Percentiles rank a stretch among this genome's conserved stretches.
Evolutionary conservation across 1,139 yeast species (phyloP).

Genomic region (Candida anutae): DNA sequence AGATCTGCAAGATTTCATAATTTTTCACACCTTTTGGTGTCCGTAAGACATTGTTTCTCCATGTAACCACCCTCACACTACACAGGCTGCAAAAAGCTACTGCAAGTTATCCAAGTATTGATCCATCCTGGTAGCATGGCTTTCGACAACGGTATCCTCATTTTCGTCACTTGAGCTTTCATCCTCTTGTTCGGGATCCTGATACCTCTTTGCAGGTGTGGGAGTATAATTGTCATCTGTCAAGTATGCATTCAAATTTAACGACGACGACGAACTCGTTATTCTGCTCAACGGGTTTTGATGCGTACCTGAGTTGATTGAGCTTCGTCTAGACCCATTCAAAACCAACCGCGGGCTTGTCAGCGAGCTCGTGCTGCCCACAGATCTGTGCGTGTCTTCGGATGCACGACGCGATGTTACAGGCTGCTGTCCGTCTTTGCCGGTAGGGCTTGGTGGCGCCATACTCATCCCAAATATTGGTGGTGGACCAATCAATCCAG

Average conservation of each 20-base stretch:
- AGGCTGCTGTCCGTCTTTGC: too few species aligned
- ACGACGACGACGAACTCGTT: slow-evolving; percentile 35
- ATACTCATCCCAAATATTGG: slow-evolving; percentile 19
- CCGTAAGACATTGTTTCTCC: too few species aligned
- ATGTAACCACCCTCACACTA: too few species aligned
- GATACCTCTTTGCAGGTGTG: slow-evolving; percentile 1
- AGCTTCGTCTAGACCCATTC: slow-evolving; percentile 16
- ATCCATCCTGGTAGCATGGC: slow-evolving; percentile 14
- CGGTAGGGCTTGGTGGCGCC: too few species aligned
- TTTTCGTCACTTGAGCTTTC: slow-evolving; percentile 5
- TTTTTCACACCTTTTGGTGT: too few species aligned
- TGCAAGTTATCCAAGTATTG: slow-evolving; percentile 20
- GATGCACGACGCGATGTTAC: too few species aligned
- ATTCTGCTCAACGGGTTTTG: slow-evolving; percentile 24
- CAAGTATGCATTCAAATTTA: slow-evolving; percentile 38
- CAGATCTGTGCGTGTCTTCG: background rate
- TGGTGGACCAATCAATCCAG: slow-evolving; percentile 33
- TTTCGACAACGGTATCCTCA: slow-evolving; percentile 9
- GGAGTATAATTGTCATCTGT: slow-evolving; percentile 24
- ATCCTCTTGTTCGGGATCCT: background rate
- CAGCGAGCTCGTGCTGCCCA: slow-evolving; percentile 1
- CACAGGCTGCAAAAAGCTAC: slow-evolving; percentile 5
- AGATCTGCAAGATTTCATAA: too few species aligned
- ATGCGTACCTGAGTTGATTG: slow-evolving; percentile 15
- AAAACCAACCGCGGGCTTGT: background rate